Base-by-base conservation (phyloP, 352 stramenopile species). In the Blastocystis sp. region DNA sequence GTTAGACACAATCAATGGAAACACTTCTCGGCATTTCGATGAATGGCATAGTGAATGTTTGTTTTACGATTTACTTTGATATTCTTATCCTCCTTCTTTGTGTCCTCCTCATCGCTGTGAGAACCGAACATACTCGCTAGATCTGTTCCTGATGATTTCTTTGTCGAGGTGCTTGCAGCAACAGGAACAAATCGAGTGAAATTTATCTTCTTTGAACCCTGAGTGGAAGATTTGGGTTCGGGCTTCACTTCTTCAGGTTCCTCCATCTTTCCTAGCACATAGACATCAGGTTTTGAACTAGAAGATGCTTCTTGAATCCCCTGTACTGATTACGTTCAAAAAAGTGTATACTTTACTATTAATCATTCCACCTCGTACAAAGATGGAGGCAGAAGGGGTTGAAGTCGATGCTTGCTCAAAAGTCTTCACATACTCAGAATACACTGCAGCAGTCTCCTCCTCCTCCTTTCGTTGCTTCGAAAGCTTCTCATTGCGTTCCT, bases 21-120 rank as follows among this genome's bases (percentile, higher is more conserved):
- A 54, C 37, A 85, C 73, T 85, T 85, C 34, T 85, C 73, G 3
- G 53, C 73, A 5, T 26, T 64, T 0, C 73, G 73, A 45, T 85
- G 73, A 47, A 85, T 24, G 37, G 73, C 73, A 43, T 85, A 85
- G 16, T 85, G 73, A n/a, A 85, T 85, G 8, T 66, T 85, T 16
- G 73, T 85, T 69, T 68, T 85, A 13, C 73, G 73, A 68, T 85
- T 85, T 13, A 85, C 73, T 11, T 64, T 85, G 20, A 85, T 85
- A 16, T n/a, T 24, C 8, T 65, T 65, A 13, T 66, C 73, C 18
- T 78, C 34, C 16, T 78, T 55, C 24, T 73, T 39, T 16, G 41
- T 37, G 2, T 81, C 70, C 18, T 85, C 73, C 8, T 85, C 73
- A 45, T 85, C 73, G 26, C 73, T 85, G 26, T 85, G 73, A 3